These are phyloP conservation scores for Rugonectria rugulosa DNA, from an alignment of 2,329 filamentous ascomycete species.

Conservation along the genomic window DNA sequence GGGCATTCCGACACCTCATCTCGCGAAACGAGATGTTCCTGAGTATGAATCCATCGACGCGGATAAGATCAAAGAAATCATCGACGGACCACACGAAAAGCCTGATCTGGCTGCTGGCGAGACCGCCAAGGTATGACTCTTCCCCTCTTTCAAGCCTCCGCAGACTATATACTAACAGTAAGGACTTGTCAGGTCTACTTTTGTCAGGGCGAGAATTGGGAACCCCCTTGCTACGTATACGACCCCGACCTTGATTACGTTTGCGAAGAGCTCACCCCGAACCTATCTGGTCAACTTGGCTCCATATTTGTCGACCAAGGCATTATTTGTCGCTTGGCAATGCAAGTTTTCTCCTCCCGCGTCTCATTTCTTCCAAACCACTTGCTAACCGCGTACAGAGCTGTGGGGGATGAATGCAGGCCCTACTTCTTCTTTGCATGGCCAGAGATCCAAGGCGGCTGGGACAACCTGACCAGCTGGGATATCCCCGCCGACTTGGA, in stretches of 20 bases:
- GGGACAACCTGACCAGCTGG: conserved; percentile 30
- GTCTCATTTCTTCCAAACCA: background rate
- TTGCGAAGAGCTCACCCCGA: conserved; percentile 30
- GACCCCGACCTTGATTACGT: conserved; percentile 34
- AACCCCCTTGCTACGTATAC: conserved; percentile 34
- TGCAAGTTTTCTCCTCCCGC: conserved; percentile 20
- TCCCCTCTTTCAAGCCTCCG: background rate
- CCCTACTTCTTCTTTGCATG: conserved; percentile 34
- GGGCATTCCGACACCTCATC: conserved; percentile 32
- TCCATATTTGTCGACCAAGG: conserved; percentile 37
- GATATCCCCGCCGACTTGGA: conserved; percentile 3
- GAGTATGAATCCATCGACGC: conserved; percentile 28
- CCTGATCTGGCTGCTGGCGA: conserved; percentile 22
- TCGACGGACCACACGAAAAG: conserved; percentile 31
- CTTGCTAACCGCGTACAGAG: conserved; percentile 21
- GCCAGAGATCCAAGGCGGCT: conserved; percentile 35
- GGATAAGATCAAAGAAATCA: conserved; percentile 30
- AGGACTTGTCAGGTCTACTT: conserved; percentile 35
- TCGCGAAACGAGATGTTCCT: conserved; percentile 22
- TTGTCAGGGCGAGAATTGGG: conserved; percentile 38
- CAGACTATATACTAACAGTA: conserved; percentile 13
- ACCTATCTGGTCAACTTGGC: conserved; percentile 33
- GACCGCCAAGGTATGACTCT: conserved; percentile 26
- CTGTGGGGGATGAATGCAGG: conserved; percentile 20
- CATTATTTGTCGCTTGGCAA: conserved; percentile 35